Conservation (phyloP, 495 filamentous ascomycete genomes). For the Staphylotrichum tortipilum region DNA sequence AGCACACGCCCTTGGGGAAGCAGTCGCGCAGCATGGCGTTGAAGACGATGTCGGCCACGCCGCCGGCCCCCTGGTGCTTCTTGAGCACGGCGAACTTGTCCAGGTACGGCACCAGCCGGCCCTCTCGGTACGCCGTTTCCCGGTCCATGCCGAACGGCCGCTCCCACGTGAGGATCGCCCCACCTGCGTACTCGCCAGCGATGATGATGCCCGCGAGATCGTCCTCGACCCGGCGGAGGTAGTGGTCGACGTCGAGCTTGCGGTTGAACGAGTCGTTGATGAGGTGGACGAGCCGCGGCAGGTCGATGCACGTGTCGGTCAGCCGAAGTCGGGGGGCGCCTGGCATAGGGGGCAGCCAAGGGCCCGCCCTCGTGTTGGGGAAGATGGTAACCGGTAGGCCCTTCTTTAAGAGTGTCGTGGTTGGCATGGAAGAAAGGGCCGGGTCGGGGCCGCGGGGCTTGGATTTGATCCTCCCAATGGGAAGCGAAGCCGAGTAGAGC, state of each 20-base stretch:
- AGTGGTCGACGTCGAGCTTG: conserved; percentile 73
- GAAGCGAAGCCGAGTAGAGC: conserved; percentile 80
- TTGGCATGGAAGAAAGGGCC: conserved; percentile 26
- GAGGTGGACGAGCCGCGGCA: conserved; percentile 70
- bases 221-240: conserved; percentile 65
- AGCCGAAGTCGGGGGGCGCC: conserved; percentile 48
- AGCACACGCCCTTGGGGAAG: conserved; percentile 73
- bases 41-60: conserved; percentile 92
- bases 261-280: conserved; percentile 93
- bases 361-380: conserved; percentile 52
- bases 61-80: conserved; percentile 78
- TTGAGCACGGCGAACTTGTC: conserved; percentile 96
- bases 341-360: conserved; percentile 58
- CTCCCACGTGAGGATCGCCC: conserved; percentile 94
- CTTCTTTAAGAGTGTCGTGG: conserved; percentile 77
- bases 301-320: conserved; percentile 70
- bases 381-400: conserved; percentile 83
- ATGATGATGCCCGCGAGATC: conserved; percentile 85
- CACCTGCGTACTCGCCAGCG: conserved; percentile 94
- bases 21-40: conserved; percentile 86
- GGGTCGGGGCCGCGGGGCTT: conserved; percentile 8
- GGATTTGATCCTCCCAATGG: conserved; percentile 48
- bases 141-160: conserved; percentile 51
- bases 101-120: conserved; percentile 76
- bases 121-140: conserved; percentile 43